phyloP scores from a whole-genome alignment of 176 grass and related monocot species.

The Cymbopogon citratus region DNA sequence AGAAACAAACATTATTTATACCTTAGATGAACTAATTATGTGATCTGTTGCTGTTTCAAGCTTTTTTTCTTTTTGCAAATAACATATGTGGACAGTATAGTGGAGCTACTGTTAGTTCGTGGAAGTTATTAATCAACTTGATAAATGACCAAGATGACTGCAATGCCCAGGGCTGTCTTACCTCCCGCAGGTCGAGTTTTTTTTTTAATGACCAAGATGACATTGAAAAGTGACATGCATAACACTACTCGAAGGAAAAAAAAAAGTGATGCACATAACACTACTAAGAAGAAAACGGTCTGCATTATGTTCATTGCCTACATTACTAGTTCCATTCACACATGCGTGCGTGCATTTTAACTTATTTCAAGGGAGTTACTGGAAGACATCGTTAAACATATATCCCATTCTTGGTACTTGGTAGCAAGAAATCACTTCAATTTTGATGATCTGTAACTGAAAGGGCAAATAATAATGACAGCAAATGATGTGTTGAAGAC shows the following conservation, averaged over 20 bases:
- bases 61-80: neutral
- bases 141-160: neutral
- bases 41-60: neutral
- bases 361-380: neutral
- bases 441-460: neutral
- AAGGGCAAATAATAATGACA: neutral
- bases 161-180: neutral
- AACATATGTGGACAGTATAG: neutral
- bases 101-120: neutral
- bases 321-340: neutral
- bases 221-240: neutral
- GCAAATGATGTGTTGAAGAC: neutral
- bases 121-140: neutral
- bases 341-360: neutral
- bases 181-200: neutral
- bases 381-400: neutral
- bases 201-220: neutral
- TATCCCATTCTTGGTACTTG: neutral
- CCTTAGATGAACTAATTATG: neutral
- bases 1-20: neutral
- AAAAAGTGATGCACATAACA: neutral
- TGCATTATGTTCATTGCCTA: neutral
- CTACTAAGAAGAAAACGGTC: neutral
- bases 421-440: neutral
- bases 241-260: neutral